Evolutionary conservation across 768 basidiomycete species (phyloP).

Genomic region (Russula compacta): DNA sequence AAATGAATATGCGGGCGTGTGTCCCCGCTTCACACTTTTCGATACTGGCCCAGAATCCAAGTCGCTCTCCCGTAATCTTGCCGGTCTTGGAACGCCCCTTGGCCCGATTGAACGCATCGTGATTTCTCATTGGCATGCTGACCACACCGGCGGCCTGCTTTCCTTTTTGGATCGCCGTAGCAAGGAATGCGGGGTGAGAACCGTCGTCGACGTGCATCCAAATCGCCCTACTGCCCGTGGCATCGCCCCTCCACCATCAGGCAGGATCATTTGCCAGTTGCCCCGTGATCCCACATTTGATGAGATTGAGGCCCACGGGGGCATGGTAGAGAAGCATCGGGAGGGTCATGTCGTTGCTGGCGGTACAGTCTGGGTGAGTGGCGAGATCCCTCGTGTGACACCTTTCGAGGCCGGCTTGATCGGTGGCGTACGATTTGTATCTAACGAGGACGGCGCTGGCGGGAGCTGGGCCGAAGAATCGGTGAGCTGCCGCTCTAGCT

Average conservation of each 20-base stretch:
- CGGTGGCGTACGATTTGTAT: constrained; percentile 56
- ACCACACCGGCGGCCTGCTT: constrained; percentile 55
- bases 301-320: constrained; percentile 48
- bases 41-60: constrained; percentile 77
- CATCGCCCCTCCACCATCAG: constrained; percentile 53
- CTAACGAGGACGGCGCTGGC: constrained; percentile 36
- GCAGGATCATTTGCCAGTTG: constrained; percentile 49
- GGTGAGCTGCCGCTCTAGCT: neutral
- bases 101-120: constrained; percentile 46
- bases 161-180: constrained; percentile 46
- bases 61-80: constrained; percentile 65
- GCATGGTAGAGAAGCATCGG: constrained; percentile 42
- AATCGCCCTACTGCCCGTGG: constrained; percentile 65
- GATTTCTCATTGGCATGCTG: constrained; percentile 47
- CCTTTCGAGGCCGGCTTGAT: constrained; percentile 59
- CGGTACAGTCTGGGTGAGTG: constrained; percentile 65
- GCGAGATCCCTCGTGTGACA: constrained; percentile 67
- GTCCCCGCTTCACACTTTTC: constrained; percentile 54
- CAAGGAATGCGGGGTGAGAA: constrained; percentile 22
- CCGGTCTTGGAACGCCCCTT: constrained; percentile 47
- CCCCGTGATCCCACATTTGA: constrained; percentile 66
- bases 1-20: constrained; percentile 33
- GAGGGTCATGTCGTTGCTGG: constrained; percentile 60
- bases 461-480: constrained; percentile 36
- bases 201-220: constrained; percentile 69